A percentile compares a stretch with the other conserved stretches of the same genome.
Conservation (phyloP, 164 flowering plant species). For the Akebia trifoliata region DNA sequence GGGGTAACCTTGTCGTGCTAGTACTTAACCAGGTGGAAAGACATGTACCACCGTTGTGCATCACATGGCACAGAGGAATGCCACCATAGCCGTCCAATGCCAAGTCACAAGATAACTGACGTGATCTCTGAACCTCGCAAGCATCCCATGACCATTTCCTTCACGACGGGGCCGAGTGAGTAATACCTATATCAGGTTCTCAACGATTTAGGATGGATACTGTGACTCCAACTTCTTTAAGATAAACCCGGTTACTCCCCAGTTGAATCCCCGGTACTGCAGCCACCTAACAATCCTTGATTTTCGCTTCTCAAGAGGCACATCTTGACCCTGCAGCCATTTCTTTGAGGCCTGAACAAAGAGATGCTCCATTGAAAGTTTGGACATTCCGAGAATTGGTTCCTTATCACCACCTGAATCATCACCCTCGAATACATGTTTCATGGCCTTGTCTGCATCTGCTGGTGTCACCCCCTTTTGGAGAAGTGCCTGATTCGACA, state of each 20-base stretch:
- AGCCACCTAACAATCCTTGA: constrained; percentile 77
- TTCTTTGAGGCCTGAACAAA: constrained; percentile 68
- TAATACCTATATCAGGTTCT: background rate
- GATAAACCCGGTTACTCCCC: constrained; percentile 50
- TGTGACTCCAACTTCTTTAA: constrained; percentile 60
- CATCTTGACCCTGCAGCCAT: constrained; percentile 56
- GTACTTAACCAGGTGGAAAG: no score
- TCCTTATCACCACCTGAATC: constrained; percentile 30
- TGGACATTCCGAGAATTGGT: constrained; percentile 46
- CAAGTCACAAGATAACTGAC: background rate
- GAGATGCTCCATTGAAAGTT: constrained; percentile 49
- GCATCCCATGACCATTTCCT: background rate
- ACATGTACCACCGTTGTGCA: no score
- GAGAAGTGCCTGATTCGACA: constrained; percentile 48
- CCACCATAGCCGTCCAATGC: background rate
- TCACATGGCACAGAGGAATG: no score
- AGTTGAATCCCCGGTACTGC: constrained; percentile 81
- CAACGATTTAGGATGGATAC: constrained; percentile 25
- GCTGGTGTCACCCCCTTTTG: constrained; percentile 56
- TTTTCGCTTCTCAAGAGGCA: constrained; percentile 56
- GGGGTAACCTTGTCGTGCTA: background rate
- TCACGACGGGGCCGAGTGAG: background rate
- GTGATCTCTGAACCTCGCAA: background rate
- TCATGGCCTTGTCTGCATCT: constrained; percentile 57
- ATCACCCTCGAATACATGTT: constrained; percentile 50